phyloP scores from a whole-genome alignment of 352 stramenopile genomes.

The Phytophthora constricta region DNA sequence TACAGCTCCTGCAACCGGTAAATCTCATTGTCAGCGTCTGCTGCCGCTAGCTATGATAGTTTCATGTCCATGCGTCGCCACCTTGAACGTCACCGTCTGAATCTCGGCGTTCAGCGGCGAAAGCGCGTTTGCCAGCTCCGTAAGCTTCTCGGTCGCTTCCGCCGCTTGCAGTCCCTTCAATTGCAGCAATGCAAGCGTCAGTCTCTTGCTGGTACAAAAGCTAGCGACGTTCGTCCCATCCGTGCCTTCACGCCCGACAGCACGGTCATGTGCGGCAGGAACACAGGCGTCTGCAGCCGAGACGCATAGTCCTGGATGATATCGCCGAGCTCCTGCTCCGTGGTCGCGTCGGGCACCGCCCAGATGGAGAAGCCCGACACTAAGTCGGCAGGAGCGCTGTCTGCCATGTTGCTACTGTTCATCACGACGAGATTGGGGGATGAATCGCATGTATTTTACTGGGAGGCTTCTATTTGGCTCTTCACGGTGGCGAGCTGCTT shows the following conservation, averaged over 20 bases:
- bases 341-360: constrained; percentile 42
- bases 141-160: constrained; percentile 39
- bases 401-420: constrained; percentile 6
- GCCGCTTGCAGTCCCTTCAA: constrained; percentile 37
- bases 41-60: background rate
- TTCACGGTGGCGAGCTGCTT: constrained; percentile 66
- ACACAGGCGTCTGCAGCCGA: constrained; percentile 49
- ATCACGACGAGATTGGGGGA: too few species aligned
- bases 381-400: constrained; percentile 35
- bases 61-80: background rate
- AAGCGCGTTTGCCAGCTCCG: constrained; percentile 44
- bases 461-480: constrained; percentile 56
- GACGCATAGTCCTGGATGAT: constrained; percentile 48
- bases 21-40: too few species aligned
- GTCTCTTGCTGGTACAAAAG: background rate
- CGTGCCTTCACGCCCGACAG: constrained; percentile 54
- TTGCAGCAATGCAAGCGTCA: background rate
- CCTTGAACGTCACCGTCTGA: constrained; percentile 59
- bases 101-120: constrained; percentile 42
- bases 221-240: background rate
- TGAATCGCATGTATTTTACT: constrained; percentile 39
- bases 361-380: constrained; percentile 72
- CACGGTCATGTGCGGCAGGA: constrained; percentile 68
- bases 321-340: constrained; percentile 27
- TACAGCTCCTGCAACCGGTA: constrained; percentile 49